Evolutionary conservation across 768 basidiomycete species (phyloP).

Genomic region (Clitopilus passeckerianus): DNA sequence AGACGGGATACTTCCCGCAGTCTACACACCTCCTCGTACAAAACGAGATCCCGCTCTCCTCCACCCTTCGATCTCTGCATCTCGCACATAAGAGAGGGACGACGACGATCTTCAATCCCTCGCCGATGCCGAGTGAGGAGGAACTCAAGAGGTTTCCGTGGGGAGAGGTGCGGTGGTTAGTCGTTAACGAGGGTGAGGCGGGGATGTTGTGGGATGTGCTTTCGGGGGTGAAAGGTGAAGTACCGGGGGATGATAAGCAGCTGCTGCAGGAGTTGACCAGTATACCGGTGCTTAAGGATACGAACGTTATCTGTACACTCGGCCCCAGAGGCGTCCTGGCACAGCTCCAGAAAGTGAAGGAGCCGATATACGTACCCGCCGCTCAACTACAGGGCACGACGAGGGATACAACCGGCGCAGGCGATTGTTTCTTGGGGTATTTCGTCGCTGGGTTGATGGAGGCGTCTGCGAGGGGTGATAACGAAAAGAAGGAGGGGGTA

Average conservation of each 20-base stretch:
- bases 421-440: slow-evolving; percentile 62
- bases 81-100: slow-evolving; percentile 13
- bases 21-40: slow-evolving; percentile 53
- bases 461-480: slow-evolving; percentile 13
- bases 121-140: slow-evolving; percentile 40
- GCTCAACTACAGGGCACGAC: slow-evolving; percentile 32
- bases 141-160: slow-evolving; percentile 44
- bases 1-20: slow-evolving; percentile 19
- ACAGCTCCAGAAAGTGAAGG: slow-evolving; percentile 15
- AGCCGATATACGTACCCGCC: slow-evolving; percentile 37
- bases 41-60: slow-evolving; percentile 48
- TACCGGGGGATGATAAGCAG: not conserved
- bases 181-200: slow-evolving; percentile 53
- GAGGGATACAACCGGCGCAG: slow-evolving; percentile 58
- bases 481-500: slow-evolving; percentile 18
- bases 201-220: slow-evolving; percentile 25
- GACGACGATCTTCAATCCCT: slow-evolving; percentile 50
- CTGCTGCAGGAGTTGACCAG: not conserved
- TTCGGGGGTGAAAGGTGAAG: not conserved
- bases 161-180: slow-evolving; percentile 46
- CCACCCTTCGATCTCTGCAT: slow-evolving; percentile 32
- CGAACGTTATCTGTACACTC: slow-evolving; percentile 54
- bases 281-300: slow-evolving; percentile 5
- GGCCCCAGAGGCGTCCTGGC: slow-evolving; percentile 48
- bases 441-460: slow-evolving; percentile 53